Evolutionary conservation across 1,139 yeast genomes (phyloP).

Genomic region (Suhomyces choctaworum): DNA sequence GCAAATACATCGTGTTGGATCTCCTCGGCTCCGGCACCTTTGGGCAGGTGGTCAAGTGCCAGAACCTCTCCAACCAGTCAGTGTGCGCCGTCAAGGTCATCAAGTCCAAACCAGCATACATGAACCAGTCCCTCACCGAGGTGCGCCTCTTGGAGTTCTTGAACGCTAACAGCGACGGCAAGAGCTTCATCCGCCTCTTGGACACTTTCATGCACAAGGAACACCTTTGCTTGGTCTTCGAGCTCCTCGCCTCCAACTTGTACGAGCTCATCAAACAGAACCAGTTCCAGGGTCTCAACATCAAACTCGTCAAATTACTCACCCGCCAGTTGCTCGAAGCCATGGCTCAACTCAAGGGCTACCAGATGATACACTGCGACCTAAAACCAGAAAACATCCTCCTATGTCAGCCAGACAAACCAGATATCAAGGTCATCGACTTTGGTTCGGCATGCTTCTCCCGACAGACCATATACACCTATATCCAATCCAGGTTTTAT

Average conservation of each 20-base stretch:
- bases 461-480: conserved; percentile 84
- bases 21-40: conserved; percentile 95
- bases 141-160: conserved; percentile 82
- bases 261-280: conserved; percentile 92
- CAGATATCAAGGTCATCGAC: conserved; percentile 90
- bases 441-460: conserved; percentile 97
- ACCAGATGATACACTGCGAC: conserved; percentile 92
- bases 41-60: conserved; percentile 98
- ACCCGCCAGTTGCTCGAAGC: conserved; percentile 82
- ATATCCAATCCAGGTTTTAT: conserved; percentile 93
- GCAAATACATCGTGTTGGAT: conserved; percentile 86
- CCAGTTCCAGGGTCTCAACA: conserved; percentile 86
- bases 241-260: conserved; percentile 79
- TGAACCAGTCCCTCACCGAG: conserved; percentile 90
- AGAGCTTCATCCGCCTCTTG: conserved; percentile 71
- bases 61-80: conserved; percentile 82
- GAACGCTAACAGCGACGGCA: conserved; percentile 71
- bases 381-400: conserved; percentile 94
- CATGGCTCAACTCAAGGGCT: conserved; percentile 73
- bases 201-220: conserved; percentile 93
- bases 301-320: conserved; percentile 74
- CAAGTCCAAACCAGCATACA: conserved; percentile 86
- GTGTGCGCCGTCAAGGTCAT: conserved; percentile 94
- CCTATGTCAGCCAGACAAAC: conserved; percentile 77
- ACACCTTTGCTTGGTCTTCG: conserved; percentile 91